Percentiles rank a stretch among this genome's conserved stretches.
Evolutionary conservation across 164 flowering plant genomes (phyloP).

Genomic region (Berberis vulgaris): DNA sequence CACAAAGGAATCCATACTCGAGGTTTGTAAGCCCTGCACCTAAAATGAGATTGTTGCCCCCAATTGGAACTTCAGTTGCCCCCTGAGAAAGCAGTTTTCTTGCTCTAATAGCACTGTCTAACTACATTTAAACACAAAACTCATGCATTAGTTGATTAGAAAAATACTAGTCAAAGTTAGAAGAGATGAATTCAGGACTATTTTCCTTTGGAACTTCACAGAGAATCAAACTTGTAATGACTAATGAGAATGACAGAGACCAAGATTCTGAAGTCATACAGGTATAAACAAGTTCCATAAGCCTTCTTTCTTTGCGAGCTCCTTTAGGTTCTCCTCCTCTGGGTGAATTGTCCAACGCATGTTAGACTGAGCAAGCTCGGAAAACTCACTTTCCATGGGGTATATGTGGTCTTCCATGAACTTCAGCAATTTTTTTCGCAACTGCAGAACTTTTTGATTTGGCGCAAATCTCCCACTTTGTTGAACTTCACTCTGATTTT

Average conservation of each 20-base stretch:
- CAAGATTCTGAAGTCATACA: constrained; percentile 34
- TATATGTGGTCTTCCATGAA: constrained; percentile 84
- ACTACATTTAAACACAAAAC: constrained; percentile 28
- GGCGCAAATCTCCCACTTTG: constrained; percentile 62
- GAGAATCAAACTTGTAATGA: not conserved
- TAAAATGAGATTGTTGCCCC: constrained; percentile 27
- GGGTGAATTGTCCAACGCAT: constrained; percentile 92
- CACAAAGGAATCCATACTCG: constrained; percentile 95
- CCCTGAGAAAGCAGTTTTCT: constrained; percentile 46
- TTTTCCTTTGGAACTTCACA: not conserved
- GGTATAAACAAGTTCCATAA: constrained; percentile 93
- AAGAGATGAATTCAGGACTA: not conserved
- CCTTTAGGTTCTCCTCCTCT: constrained; percentile 80
- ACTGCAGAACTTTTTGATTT: constrained; percentile 35
- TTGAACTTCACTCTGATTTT: constrained; percentile 15
- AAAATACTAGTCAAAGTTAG: not conserved
- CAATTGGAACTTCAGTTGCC: constrained; percentile 11
- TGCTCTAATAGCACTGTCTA: constrained; percentile 86
- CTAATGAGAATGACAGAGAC: not conserved
- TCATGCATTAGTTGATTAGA: not conserved
- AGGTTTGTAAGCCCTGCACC: constrained; percentile 96
- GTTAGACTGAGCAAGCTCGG: constrained; percentile 59
- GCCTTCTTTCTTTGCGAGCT: constrained; percentile 83
- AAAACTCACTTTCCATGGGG: constrained; percentile 78
- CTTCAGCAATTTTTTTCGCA: constrained; percentile 60